Evolutionary conservation across 108 stramenopile genomes (phyloP).

Genomic region (Skeletonema menzelii): DNA sequence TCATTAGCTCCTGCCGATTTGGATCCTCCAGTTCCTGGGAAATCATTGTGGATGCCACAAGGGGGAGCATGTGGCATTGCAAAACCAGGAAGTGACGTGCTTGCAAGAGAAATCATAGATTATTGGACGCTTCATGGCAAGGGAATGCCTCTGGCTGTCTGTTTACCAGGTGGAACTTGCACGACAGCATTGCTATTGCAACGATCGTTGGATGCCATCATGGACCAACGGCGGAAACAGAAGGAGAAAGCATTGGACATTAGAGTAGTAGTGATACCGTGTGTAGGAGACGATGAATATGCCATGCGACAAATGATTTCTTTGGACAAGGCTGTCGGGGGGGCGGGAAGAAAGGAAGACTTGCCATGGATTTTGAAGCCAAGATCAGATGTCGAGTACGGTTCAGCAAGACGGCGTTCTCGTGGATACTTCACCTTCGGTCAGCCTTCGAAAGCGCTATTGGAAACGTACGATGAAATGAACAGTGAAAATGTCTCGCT

Average conservation of each 20-base stretch:
- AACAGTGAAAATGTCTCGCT: conserved; percentile 62
- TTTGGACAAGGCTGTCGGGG: conserved; percentile 51
- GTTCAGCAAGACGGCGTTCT: conserved; percentile 20
- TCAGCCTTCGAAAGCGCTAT: conserved; percentile 56
- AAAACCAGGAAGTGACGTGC: conserved; percentile 45
- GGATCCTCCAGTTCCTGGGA: conserved; percentile 57
- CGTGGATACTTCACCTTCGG: conserved; percentile 73
- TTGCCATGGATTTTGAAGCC: conserved; percentile 65
- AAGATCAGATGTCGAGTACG: conserved; percentile 33
- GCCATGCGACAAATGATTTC: conserved; percentile 79
- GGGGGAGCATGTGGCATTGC: conserved; percentile 69
- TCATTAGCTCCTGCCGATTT: conserved; percentile 53
- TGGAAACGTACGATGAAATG: conserved; percentile 68
- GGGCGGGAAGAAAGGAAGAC: conserved; percentile 42
- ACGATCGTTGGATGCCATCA: conserved; percentile 48
- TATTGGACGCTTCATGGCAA: conserved; percentile 67
- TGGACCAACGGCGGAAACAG: conserved; percentile 15
- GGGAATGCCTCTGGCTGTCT: conserved; percentile 65
- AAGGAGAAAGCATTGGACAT: conserved; percentile 55
- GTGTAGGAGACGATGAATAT: conserved; percentile 81
- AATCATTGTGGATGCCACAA: conserved; percentile 80
- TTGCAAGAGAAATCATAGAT: conserved; percentile 46
- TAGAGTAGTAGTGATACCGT: conserved; percentile 79
- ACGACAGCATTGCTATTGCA: conserved; percentile 75
- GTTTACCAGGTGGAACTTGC: conserved; percentile 84